Evolutionary conservation across 1,139 yeast species (phyloP), one percentile per base, ranked within the genome.

Genomic region (Debaryomyces fabryi): DNA sequence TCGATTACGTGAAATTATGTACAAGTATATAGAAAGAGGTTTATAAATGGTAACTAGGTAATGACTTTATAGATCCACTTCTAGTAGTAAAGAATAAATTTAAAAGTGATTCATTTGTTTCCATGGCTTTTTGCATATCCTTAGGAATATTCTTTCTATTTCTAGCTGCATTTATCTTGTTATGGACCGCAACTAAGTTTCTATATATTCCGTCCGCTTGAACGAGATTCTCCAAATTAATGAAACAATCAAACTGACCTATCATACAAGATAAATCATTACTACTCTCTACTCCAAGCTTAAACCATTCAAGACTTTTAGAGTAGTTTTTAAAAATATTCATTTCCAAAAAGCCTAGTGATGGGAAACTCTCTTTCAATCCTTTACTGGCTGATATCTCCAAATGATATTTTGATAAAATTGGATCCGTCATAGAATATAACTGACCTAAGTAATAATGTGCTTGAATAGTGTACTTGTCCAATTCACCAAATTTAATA

Each of bases 301-400:
- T 81, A 68, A 91, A 90, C 97, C 97, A 92, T 60, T 89, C 90
- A 36, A 76, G 69, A 0, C 96, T 89, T 55, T 82, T 82, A 4
- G 52, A 49, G 16, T 63, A 59, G 56, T 83, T 72, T n/a, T 73
- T 68, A 60, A 85, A 87, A 49, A 85, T 80, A 55, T 83, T 83
- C 70, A 90, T 67, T 56, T 90, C 93, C 53, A 90, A 65, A 62
- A 86, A 87, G 1, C 97, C 98, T 44, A 91, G 68, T 23, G 85
- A 81, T 15, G 85, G 80, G 60, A 90, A 88, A 6, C 92, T 78
- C 56, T 91, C 96, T 54, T 75, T 78, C 43, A 90, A 81, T 0
- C 96, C 97, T 54, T 81, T 81, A 5, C 83, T 68, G 0, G 97
- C 96, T 38, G 92, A 83, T 49, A 82, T 72, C 61, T 90, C 95